Percentiles rank a stretch among this genome's conserved stretches.
Conservation (phyloP, 805 yeast genomes). For the Starmera dryadoides region DNA sequence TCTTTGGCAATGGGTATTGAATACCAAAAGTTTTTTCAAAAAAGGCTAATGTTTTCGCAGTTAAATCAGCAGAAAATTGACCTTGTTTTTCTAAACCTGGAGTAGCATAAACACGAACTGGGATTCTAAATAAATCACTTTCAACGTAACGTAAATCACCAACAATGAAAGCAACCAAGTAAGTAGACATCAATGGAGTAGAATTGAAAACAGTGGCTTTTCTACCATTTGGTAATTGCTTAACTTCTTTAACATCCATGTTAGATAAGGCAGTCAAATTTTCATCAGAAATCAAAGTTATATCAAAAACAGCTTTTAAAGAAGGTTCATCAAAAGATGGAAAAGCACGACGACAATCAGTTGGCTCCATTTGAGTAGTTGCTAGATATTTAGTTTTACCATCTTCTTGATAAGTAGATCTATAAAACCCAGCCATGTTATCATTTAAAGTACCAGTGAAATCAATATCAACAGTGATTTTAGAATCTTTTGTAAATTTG, state of each 20-base stretch:
- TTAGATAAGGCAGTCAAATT: constrained; percentile 57
- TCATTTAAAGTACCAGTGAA: constrained; percentile 64
- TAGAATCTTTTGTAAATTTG: constrained; percentile 29
- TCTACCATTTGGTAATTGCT: constrained; percentile 31
- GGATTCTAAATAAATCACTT: constrained; percentile 56
- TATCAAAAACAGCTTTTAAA: constrained; percentile 64
- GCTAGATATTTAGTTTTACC: constrained; percentile 67
- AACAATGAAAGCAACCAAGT: constrained; percentile 74
- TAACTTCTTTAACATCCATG: constrained; percentile 55
- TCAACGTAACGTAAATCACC: constrained; percentile 77
- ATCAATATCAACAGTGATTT: constrained; percentile 38
- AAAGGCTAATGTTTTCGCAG: constrained; percentile 68
- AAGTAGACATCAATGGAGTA: constrained; percentile 83
- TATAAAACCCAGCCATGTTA: constrained; percentile 79
- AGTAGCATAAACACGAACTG: constrained; percentile 76
- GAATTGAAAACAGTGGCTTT: constrained; percentile 58
- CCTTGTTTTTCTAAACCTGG: constrained; percentile 72
- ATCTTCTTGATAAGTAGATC: constrained; percentile 56
- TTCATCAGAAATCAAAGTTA: constrained; percentile 51
- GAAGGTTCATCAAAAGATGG: constrained; percentile 86
- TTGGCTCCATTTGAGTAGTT: constrained; percentile 82
- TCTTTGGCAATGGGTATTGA: constrained; percentile 72
- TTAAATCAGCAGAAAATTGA: constrained; percentile 62
- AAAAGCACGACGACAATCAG: constrained; percentile 82
- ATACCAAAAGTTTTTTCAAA: constrained; percentile 70